Base-by-base conservation (phyloP, 352 stramenopile species). In the Globisporangium sylvaticum region DNA sequence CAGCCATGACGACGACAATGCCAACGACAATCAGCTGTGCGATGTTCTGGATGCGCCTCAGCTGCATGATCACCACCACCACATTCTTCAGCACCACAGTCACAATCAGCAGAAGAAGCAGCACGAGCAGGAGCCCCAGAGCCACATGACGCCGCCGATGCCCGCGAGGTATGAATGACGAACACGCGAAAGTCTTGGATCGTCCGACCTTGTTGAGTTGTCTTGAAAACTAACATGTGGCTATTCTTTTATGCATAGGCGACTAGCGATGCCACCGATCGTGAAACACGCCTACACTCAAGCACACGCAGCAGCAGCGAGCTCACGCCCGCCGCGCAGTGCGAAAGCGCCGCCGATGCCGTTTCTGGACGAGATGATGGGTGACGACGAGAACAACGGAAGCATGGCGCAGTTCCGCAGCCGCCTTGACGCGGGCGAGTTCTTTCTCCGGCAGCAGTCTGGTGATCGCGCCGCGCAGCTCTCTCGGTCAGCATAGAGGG, bases 341-440 rank as follows among this genome's bases (percentile, higher is more conserved):
- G 63, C n/a, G n/a, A 57, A 55, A 14, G 15, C 25, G n/a, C 54
- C 53, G 18, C 54, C 63, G 7, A 20, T 78, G 65, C 74, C 74
- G 22, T 76, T 80, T 25, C 4, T 66, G 53, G 71, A 79, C 22
- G 73, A 76, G 27, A 34, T 48, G 55, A n/a, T 48, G 55, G 55
- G 48, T 10, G 69, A 68, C 53, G 72, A 57, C 22, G 42, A 50
- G 42, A 50, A 50, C 20, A 63, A 75, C 34, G 74, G 67, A 20
- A 71, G 65, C 22, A 54, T 68, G 24, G 29, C 39, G 39, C 63
- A 52, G 42, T 60, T 79, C 44, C 67, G 74, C 24, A 48, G n/a
- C 1, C 70, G 75, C 18, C 46, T 68, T 22, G 62, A 50, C 18
- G 25, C 57, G 24, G 31, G 57, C 24, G 52, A 65, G 34, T 67